Percentiles rank a stretch among this genome's conserved stretches.
These are phyloP conservation scores for Selaginella tamariscina DNA, from an alignment of 75 land plant genomes.

Conservation along the genomic window DNA sequence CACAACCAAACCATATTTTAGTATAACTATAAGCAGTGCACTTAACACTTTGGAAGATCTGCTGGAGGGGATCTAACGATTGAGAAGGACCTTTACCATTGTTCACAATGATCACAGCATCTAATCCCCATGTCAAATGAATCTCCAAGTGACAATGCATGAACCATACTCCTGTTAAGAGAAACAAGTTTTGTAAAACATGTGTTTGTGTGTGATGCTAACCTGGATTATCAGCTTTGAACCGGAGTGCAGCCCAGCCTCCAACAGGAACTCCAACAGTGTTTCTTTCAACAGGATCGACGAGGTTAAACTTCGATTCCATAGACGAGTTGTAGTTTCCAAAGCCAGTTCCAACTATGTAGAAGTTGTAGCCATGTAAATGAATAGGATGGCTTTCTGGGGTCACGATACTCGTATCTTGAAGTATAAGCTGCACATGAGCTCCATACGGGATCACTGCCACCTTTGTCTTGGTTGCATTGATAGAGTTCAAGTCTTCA, in stretches of 20 bases:
- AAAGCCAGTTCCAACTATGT: constrained; percentile 8
- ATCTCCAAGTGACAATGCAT: constrained; percentile 61
- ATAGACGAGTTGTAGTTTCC: constrained; percentile 5
- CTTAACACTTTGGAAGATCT: constrained; percentile 47
- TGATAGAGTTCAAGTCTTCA: constrained; percentile 32
- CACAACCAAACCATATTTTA: too few species aligned
- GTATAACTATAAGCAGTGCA: too few species aligned
- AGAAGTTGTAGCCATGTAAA: constrained; percentile 11
- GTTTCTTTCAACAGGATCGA: constrained; percentile 8
- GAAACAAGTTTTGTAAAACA: not conserved
- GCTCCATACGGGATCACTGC: not conserved
- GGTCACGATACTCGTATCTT: constrained; percentile 7
- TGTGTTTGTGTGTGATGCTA: too few species aligned
- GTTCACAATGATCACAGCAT: constrained; percentile 44
- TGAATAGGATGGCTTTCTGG: constrained; percentile 9
- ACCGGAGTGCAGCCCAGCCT: not conserved
- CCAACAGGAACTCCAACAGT: constrained; percentile 6
- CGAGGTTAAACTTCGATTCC: not conserved
- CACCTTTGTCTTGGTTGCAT: constrained; percentile 19
- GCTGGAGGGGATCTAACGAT: constrained; percentile 46
- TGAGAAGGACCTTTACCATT: constrained; percentile 35
- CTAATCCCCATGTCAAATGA: constrained; percentile 51
- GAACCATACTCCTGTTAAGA: constrained; percentile 54
- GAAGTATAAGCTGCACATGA: not conserved
- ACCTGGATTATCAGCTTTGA: not conserved